Conservation (phyloP, 768 basidiomycete genomes). For the Boletus insuetus region DNA sequence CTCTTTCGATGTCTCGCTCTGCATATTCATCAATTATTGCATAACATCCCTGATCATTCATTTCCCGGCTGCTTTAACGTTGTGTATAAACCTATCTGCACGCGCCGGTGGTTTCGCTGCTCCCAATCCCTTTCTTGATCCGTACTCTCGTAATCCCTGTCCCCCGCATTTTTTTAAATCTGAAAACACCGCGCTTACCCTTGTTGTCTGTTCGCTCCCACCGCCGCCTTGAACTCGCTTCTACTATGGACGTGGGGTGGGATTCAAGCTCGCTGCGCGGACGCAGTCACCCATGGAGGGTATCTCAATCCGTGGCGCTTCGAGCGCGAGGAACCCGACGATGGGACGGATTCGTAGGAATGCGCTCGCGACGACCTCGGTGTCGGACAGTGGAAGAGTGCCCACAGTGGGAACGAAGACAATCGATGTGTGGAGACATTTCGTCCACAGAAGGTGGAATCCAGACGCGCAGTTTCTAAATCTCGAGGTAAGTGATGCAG, state of each 20-base stretch:
- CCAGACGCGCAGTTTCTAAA: slow-evolving; percentile 68
- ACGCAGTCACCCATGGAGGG: slow-evolving; percentile 46
- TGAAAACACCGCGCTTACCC: slow-evolving; percentile 38
- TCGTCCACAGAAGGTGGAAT: slow-evolving; percentile 74
- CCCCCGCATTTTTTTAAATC: neutral
- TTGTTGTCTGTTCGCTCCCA: slow-evolving; percentile 30
- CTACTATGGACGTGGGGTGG: slow-evolving; percentile 17
- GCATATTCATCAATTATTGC: slow-evolving; percentile 28
- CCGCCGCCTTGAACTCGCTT: slow-evolving; percentile 24
- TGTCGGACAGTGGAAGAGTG: slow-evolving; percentile 8
- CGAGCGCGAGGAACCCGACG: slow-evolving; percentile 40
- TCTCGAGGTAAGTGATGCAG: slow-evolving; percentile 62
- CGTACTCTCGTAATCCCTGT: slow-evolving; percentile 8
- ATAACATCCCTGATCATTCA: slow-evolving; percentile 19
- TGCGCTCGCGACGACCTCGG: slow-evolving; percentile 39
- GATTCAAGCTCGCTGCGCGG: slow-evolving; percentile 41
- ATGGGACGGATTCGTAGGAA: slow-evolving; percentile 61
- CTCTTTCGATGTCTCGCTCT: slow-evolving; percentile 21
- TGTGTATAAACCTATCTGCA: slow-evolving; percentile 17
- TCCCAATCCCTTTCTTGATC: slow-evolving; percentile 5
- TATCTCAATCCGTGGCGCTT: slow-evolving; percentile 65
- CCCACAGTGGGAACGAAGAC: slow-evolving; percentile 33
- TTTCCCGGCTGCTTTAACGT: slow-evolving; percentile 12
- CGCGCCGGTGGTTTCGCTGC: slow-evolving; percentile 11
- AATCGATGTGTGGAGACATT: slow-evolving; percentile 72